These are phyloP conservation scores for Metschnikowia lachancei DNA, from an alignment of 805 yeast species.

Conservation along the genomic window DNA sequence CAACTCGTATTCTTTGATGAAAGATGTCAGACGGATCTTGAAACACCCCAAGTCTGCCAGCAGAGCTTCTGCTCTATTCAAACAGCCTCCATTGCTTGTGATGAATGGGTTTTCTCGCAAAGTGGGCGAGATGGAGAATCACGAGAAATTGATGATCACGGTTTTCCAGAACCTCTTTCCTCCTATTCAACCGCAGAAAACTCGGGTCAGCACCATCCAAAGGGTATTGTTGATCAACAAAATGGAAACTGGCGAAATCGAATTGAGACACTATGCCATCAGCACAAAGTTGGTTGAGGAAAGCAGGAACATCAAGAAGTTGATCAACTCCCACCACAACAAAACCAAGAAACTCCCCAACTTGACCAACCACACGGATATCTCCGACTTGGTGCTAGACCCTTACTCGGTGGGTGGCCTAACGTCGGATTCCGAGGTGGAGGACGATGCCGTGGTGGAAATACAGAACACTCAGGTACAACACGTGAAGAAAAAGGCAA, in stretches of 20 bases:
- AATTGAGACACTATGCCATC: constrained; percentile 85
- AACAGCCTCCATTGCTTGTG: constrained; percentile 85
- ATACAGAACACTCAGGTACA: constrained; percentile 33
- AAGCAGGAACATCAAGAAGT: constrained; percentile 66
- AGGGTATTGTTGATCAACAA: constrained; percentile 83
- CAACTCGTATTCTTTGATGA: constrained; percentile 70
- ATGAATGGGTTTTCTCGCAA: constrained; percentile 77
- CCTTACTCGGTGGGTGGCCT: constrained; percentile 77
- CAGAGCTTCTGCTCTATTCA: constrained; percentile 58
- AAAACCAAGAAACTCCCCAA: constrained; percentile 68
- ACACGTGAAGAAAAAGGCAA: constrained; percentile 18
- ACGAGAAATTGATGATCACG: constrained; percentile 81
- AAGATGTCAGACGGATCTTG: constrained; percentile 70
- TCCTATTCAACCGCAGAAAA: constrained; percentile 81
- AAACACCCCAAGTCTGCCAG: constrained; percentile 77
- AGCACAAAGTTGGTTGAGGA: constrained; percentile 82
- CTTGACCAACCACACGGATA: constrained; percentile 63
- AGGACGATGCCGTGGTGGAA: constrained; percentile 82
- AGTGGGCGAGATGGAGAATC: constrained; percentile 58
- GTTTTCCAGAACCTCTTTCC: constrained; percentile 96
- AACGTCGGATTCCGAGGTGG: constrained; percentile 91
- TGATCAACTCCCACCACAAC: constrained; percentile 60
- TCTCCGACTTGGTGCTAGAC: constrained; percentile 79
- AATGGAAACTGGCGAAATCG: constrained; percentile 71
- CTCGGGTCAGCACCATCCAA: constrained; percentile 69